A percentile compares a stretch with the other conserved stretches of the same genome.
phyloP scores from a whole-genome alignment of 2,329 filamentous ascomycete genomes.

The Claviceps spartinae region DNA sequence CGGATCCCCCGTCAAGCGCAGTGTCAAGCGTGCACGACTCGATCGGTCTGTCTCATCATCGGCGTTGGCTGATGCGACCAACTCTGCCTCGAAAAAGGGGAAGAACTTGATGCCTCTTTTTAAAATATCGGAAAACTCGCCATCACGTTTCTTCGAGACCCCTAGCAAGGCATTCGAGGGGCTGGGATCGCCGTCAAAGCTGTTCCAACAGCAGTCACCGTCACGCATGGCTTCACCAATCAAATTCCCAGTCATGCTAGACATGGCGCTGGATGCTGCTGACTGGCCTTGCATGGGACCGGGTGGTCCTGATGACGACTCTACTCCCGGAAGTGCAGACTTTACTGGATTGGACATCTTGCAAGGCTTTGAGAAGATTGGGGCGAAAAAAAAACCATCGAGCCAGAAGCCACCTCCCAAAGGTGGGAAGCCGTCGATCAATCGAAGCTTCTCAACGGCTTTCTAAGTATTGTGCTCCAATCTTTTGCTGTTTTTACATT shows the following conservation, averaged over 20 bases:
- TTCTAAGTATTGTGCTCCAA: constrained; percentile 12
- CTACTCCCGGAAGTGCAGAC: constrained; percentile 28
- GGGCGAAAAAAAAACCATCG: constrained; percentile 27
- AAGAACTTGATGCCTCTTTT: constrained; percentile 37
- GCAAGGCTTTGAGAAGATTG: constrained; percentile 65
- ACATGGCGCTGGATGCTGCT: constrained; percentile 24
- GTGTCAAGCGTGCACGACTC: constrained; percentile 43
- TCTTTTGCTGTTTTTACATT: background rate
- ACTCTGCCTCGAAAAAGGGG: constrained; percentile 36
- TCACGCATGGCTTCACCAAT: constrained; percentile 32
- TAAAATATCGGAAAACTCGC: constrained; percentile 30
- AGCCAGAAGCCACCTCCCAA: constrained; percentile 16
- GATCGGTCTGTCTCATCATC: constrained; percentile 51
- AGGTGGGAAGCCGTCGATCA: constrained; percentile 15
- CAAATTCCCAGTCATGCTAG: constrained; percentile 27
- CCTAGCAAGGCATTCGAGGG: constrained; percentile 44
- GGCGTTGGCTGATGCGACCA: constrained; percentile 47
- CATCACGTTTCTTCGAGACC: constrained; percentile 32
- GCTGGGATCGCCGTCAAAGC: constrained; percentile 42
- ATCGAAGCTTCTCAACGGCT: constrained; percentile 19
- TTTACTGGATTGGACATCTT: constrained; percentile 54
- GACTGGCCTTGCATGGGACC: constrained; percentile 24
- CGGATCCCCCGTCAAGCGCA: constrained; percentile 55
- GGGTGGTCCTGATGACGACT: constrained; percentile 26
- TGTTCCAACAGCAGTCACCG: constrained; percentile 24